Evolutionary conservation across 345 rosid species (phyloP).

Genomic region (Boechera stricta): DNA sequence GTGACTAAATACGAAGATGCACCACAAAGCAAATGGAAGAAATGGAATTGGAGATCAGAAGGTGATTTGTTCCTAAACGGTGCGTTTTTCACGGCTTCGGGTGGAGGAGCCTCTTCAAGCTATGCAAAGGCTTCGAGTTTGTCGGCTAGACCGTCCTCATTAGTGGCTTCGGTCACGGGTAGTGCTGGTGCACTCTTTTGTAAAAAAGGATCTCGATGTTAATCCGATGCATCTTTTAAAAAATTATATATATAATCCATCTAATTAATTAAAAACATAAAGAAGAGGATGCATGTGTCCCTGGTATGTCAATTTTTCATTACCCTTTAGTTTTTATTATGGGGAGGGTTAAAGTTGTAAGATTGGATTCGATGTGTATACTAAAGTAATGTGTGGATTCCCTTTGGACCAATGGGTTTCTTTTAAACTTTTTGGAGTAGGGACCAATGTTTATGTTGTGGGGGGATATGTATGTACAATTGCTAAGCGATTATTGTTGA

Average conservation of each 20-base stretch:
- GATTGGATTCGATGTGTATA: conserved; percentile 47
- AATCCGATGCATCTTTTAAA: conserved; percentile 15
- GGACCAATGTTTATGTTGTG: conserved; percentile 40
- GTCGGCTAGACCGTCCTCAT: conserved; percentile 60
- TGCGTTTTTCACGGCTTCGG: conserved; percentile 61
- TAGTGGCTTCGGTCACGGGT: conserved; percentile 56
- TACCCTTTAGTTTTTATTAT: conserved; percentile 36
- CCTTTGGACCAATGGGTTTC: conserved; percentile 38
- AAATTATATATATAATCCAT: conserved; percentile 18
- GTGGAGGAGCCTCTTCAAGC: conserved; percentile 58
- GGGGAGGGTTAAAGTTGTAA: conserved; percentile 41
- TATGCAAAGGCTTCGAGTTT: conserved; percentile 70
- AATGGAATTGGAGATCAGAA: conserved; percentile 68
- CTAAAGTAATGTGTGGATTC: conserved; percentile 41
- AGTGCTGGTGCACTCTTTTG: conserved; percentile 61
- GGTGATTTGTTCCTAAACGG: conserved; percentile 67
- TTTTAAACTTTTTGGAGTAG: conserved; percentile 38
- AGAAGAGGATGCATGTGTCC: conserved; percentile 24
- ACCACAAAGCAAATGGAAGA: conserved; percentile 57
- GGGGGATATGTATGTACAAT: conserved; percentile 30
- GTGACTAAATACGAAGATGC: conserved; percentile 66
- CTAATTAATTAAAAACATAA: conserved; percentile 7
- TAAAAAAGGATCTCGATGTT: conserved; percentile 69
- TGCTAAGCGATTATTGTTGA: conserved; percentile 29
- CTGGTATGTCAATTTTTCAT: conserved; percentile 31